Conservation (phyloP, 345 rosid genomes). For the Aquilaria yunnanensis region DNA sequence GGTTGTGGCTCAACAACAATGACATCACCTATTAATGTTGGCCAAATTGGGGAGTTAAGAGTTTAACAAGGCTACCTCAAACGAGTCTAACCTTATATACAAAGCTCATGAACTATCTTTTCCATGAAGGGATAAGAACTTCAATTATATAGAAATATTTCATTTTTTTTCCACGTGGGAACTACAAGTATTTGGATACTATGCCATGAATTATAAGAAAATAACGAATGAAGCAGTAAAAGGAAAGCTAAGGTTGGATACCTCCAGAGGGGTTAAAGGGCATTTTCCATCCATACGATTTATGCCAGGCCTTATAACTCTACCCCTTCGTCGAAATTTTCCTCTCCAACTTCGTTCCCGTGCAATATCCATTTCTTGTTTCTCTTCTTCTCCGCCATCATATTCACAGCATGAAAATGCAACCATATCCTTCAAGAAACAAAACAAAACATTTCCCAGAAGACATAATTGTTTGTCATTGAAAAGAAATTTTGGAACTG, state of each 20-base stretch:
- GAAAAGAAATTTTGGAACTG: slow-evolving; percentile 4
- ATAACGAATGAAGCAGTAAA: background rate
- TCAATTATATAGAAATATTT: too few relatives aligned
- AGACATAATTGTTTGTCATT: background rate
- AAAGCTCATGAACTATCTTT: too few relatives aligned
- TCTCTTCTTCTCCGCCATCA: slow-evolving; percentile 91
- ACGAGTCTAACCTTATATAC: too few relatives aligned
- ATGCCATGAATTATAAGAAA: background rate
- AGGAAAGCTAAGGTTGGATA: slow-evolving; percentile 14
- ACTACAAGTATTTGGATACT: background rate
- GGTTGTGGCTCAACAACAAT: too few relatives aligned
- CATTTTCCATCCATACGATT: slow-evolving; percentile 94
- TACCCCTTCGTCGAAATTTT: slow-evolving; percentile 84
- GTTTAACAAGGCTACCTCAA: too few relatives aligned
- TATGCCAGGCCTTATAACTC: slow-evolving; percentile 84
- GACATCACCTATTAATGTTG: too few relatives aligned
- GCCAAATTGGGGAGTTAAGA: too few relatives aligned
- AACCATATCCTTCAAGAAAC: slow-evolving; percentile 72
- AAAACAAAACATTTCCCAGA: slow-evolving; percentile 14
- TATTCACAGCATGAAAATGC: slow-evolving; percentile 98
- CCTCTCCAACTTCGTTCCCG: slow-evolving; percentile 97
- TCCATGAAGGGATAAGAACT: too few relatives aligned
- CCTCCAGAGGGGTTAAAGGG: slow-evolving; percentile 94
- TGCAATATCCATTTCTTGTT: slow-evolving; percentile 83
- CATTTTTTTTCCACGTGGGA: too few relatives aligned